A percentile compares a stretch with the other conserved stretches of the same genome.
These are phyloP conservation scores for Diaporthe helianthi DNA, from an alignment of 2,329 filamentous ascomycete genomes.

Conservation along the genomic window DNA sequence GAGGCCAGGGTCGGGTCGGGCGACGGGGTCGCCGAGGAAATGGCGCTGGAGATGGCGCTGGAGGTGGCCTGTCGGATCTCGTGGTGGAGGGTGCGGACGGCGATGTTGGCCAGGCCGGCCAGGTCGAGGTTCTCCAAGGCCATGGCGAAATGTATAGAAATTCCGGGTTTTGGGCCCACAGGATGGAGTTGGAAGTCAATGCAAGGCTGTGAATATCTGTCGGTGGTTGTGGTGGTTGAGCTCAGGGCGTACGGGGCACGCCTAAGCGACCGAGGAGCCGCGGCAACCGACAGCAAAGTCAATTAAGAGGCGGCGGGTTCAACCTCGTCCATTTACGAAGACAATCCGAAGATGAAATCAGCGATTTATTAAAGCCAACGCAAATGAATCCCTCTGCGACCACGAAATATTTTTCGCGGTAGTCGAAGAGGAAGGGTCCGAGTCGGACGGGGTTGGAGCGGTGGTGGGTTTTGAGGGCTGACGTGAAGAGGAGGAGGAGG, in stretches of 20 bases:
- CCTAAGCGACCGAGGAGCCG: slow-evolving; percentile 24
- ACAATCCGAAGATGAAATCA: neutral
- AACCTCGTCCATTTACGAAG: slow-evolving; percentile 18
- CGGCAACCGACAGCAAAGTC: slow-evolving; percentile 23
- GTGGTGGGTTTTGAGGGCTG: neutral
- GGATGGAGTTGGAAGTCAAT: neutral
- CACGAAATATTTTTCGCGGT: slow-evolving; percentile 3
- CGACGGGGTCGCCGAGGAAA: slow-evolving; percentile 21
- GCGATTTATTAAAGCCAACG: slow-evolving; percentile 3
- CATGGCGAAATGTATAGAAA: slow-evolving; percentile 20
- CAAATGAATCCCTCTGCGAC: neutral
- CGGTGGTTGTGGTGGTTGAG: slow-evolving; percentile 15
- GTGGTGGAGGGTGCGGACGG: slow-evolving; percentile 32
- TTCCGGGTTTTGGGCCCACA: neutral
- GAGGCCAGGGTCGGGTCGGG: slow-evolving; percentile 16
- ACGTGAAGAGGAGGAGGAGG: neutral
- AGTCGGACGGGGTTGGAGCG: neutral
- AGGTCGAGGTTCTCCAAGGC: slow-evolving; percentile 28
- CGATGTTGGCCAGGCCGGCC: slow-evolving; percentile 31
- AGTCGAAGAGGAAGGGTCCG: slow-evolving; percentile 1
- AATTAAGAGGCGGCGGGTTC: slow-evolving; percentile 12
- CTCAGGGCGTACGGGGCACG: slow-evolving; percentile 25
- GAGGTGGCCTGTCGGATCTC: slow-evolving; percentile 29
- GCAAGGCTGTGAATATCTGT: slow-evolving; percentile 10
- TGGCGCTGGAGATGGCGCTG: slow-evolving; percentile 28